Percentiles rank a stretch among this genome's conserved stretches.
Evolutionary conservation across 2,329 filamentous ascomycete species (phyloP).

Genomic region (Aspergillus clavatus): DNA sequence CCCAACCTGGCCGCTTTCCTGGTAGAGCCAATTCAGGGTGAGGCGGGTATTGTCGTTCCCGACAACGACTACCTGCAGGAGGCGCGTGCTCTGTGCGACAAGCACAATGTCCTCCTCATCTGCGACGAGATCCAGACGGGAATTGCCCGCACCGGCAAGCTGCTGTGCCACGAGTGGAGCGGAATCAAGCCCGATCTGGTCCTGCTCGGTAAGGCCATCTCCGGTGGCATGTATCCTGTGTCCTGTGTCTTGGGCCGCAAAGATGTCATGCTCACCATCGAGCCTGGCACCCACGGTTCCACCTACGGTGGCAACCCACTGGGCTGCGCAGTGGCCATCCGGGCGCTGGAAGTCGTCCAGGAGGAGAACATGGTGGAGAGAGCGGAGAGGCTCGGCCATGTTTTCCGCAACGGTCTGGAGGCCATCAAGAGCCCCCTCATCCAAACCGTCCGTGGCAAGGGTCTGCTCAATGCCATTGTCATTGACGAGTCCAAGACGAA

Average conservation of each 20-base stretch:
- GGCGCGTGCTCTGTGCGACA: slow-evolving; percentile 80
- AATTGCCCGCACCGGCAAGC: slow-evolving; percentile 87
- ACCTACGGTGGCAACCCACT: slow-evolving; percentile 98
- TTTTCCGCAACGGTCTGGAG: slow-evolving; percentile 74
- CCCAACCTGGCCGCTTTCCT: slow-evolving; percentile 86
- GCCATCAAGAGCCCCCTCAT: slow-evolving; percentile 77
- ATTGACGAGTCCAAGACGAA: slow-evolving; percentile 85
- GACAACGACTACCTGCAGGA: slow-evolving; percentile 79
- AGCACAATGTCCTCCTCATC: slow-evolving; percentile 93
- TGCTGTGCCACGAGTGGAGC: slow-evolving; percentile 92
- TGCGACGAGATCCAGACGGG: slow-evolving; percentile 99
- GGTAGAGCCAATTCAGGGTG: slow-evolving; percentile 94
- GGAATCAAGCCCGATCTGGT: slow-evolving; percentile 94
- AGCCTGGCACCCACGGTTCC: slow-evolving; percentile 93
- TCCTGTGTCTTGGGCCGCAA: slow-evolving; percentile 82
- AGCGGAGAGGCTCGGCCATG: slow-evolving; percentile 71
- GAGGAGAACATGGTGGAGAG: slow-evolving; percentile 84
- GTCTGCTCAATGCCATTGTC: slow-evolving; percentile 89
- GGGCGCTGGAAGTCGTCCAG: slow-evolving; percentile 86
- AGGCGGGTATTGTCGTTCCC: slow-evolving; percentile 93
- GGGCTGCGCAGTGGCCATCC: slow-evolving; percentile 91
- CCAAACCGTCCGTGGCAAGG: slow-evolving; percentile 80
- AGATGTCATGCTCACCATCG: slow-evolving; percentile 91
- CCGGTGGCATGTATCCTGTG: slow-evolving; percentile 98
- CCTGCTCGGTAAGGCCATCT: slow-evolving; percentile 94